phyloP scores from a whole-genome alignment of 257 asterid genomes.

The Nicotiana undulata region DNA sequence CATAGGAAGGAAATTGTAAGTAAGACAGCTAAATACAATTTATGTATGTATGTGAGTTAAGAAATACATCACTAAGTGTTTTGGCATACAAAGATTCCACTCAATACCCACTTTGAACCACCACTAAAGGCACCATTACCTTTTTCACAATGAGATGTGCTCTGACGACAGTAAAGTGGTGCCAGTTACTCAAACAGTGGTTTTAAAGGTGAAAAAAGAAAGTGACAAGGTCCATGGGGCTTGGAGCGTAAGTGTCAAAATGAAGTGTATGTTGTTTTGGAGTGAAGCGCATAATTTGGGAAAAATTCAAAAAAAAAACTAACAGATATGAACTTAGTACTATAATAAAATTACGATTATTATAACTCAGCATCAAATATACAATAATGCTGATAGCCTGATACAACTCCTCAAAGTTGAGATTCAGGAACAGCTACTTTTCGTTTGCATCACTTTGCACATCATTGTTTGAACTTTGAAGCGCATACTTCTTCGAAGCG shows the following conservation, averaged over 20 bases:
- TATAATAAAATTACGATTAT: neutral
- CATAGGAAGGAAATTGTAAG: neutral
- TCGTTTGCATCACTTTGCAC: neutral
- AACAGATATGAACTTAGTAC: neutral
- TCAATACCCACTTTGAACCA: neutral
- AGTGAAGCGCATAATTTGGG: neutral
- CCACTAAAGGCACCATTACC: neutral
- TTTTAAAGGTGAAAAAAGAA: neutral
- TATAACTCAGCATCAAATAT: neutral
- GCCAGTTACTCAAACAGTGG: neutral
- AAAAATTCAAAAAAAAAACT: neutral
- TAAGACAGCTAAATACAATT: neutral
- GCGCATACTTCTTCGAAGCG: neutral
- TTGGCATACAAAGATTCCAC: neutral
- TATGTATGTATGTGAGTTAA: neutral
- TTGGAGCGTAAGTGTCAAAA: neutral
- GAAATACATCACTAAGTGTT: neutral
- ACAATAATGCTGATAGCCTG: neutral
- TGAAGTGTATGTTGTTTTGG: neutral
- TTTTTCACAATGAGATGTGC: neutral
- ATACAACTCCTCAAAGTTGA: neutral
- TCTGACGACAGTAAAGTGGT: neutral
- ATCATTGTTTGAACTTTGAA: neutral
- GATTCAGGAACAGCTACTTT: neutral
- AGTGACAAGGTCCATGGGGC: neutral